Conservation (phyloP, 371 early-diverging fungal genomes). For the Mortierella sp. region DNA sequence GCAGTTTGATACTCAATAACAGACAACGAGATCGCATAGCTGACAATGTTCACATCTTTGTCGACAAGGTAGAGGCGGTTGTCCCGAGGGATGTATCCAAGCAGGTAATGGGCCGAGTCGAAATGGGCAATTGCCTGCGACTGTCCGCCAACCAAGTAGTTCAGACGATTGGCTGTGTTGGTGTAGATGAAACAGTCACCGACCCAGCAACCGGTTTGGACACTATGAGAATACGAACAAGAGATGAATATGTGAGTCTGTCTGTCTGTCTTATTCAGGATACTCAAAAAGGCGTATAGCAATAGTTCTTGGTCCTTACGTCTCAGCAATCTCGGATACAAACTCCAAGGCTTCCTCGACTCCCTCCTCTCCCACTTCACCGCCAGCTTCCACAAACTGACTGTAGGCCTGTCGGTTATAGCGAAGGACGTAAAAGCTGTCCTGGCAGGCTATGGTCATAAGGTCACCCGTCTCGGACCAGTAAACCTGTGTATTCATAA, state of each 20-base stretch:
- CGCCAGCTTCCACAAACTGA: constrained; percentile 80
- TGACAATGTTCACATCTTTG: constrained; percentile 91
- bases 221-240: constrained; percentile 53
- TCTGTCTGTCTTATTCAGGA: not conserved
- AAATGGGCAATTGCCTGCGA: constrained; percentile 94
- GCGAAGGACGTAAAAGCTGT: constrained; percentile 91
- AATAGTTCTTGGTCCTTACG: no score
- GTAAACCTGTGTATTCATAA: constrained; percentile 59
- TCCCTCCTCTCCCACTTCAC: constrained; percentile 89
- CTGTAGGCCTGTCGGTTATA: constrained; percentile 89
- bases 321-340: constrained; percentile 90
- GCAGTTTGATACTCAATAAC: constrained; percentile 98
- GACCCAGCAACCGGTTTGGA: constrained; percentile 95
- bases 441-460: constrained; percentile 92
- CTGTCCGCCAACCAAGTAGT: constrained; percentile 94
- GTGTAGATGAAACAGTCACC: constrained; percentile 99
- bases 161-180: constrained; percentile 88
- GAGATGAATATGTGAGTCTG: not conserved
- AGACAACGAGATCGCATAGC: constrained; percentile 91
- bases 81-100: constrained; percentile 95
- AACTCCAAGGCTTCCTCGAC: constrained; percentile 97
- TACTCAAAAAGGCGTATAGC: no score
- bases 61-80: constrained; percentile 95
- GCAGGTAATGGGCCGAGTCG: constrained; percentile 89
- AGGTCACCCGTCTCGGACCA: constrained; percentile 97